phyloP scores from a whole-genome alignment of 257 asterid species.

The Verbascum thapsus region DNA sequence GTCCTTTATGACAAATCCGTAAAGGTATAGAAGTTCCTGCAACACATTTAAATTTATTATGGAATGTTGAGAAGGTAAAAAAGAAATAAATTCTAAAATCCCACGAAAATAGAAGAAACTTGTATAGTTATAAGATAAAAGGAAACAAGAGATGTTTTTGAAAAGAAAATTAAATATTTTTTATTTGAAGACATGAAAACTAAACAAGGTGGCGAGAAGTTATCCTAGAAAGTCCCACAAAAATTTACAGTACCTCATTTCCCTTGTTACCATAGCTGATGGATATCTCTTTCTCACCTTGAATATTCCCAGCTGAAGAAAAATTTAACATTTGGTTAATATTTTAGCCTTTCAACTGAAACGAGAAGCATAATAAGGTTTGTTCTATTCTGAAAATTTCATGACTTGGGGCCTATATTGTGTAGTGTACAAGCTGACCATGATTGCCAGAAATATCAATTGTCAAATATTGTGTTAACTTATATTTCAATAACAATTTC shows the following conservation, averaged over 20 bases:
- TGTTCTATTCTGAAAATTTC: constrained; percentile 10
- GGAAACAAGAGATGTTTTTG: too few relatives aligned
- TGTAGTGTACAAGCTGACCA: neutral
- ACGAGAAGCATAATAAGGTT: neutral
- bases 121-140: too few relatives aligned
- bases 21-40: constrained; percentile 94
- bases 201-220: neutral
- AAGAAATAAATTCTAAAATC: too few relatives aligned
- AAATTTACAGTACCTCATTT: constrained; percentile 71
- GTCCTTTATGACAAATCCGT: constrained; percentile 79
- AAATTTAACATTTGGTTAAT: constrained; percentile 23
- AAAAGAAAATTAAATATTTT: too few relatives aligned
- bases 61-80: constrained; percentile 1
- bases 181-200: neutral
- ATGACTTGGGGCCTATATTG: neutral
- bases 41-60: constrained; percentile 31
- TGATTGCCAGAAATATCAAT: neutral
- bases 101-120: too few relatives aligned
- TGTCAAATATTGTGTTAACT: too few relatives aligned
- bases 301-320: constrained; percentile 54
- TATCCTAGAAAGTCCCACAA: constrained; percentile 13
- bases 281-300: constrained; percentile 69
- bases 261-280: constrained; percentile 97
- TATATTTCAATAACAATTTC: too few relatives aligned
- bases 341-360: neutral